Base-by-base conservation (phyloP, 306 rosid genomes). In the Cyamopsis tetragonoloba region DNA sequence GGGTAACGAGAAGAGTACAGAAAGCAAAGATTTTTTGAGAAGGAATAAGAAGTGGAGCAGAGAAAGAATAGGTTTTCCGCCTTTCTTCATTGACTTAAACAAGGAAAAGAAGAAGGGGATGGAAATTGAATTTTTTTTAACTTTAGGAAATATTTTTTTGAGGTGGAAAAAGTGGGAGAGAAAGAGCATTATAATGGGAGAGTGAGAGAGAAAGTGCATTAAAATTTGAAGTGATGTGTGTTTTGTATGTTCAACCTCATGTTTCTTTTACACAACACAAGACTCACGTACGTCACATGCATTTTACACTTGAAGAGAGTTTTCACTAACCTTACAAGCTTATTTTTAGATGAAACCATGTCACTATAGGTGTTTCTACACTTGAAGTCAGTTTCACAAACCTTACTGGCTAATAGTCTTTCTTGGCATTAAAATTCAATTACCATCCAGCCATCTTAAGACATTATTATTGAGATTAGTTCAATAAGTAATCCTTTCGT, bases 1-100 rank as follows among this genome's bases (percentile, higher is more conserved):
- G 61, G 91, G 95, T n/a, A 86, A 28, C n/a, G 55, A 59, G 22
- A 80, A 77, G 50, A 86, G 82, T 11, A 72, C 24, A 69, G 81
- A 34, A 54, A 84, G 62, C 0, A 78, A 6, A 5, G 71, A 76
- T 57, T 67, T 81, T 78, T 68, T 85, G 7, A 69, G 32, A 9
- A 73, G 19, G 14, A 64, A 23, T 14, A 56, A 12, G 3, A 44
- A 24, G 20, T 51, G 55, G 41, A 77, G 34, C 2, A 26, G 65
- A 27, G 67, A 7, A 6, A 26, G 78, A 10, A 41, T 2, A 9
- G 51, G 77, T 11, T 66, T 78, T 46, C 41, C 22, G 43, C 9
- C 6, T 24, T 11, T 24, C 32, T 43, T 68, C 44, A 56, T 35
- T 27, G 44, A 15, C 0, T 32, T 28, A 4, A 68, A 28, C 18